Evolutionary conservation across 2,329 filamentous ascomycete genomes (phyloP).

Genomic region (Diaporthe aspalathi): DNA sequence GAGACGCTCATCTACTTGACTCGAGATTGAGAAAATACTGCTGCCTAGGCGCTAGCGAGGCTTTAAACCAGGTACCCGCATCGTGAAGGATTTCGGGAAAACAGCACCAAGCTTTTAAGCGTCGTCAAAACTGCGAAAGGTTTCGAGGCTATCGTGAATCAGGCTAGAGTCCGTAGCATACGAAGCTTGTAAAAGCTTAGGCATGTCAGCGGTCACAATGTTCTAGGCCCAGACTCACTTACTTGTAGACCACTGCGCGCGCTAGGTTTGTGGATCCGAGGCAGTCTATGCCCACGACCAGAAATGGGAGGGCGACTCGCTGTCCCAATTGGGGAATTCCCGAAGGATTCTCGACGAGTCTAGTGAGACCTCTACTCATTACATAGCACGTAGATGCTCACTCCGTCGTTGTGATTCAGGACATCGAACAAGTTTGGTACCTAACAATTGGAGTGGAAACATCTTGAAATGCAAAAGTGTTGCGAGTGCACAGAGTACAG

Average conservation of each 20-base stretch:
- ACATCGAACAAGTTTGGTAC: too few species aligned
- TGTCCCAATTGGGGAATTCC: neutral
- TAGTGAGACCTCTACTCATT: neutral
- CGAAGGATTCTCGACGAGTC: neutral
- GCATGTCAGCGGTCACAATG: slow-evolving; percentile 2
- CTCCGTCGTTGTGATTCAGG: neutral
- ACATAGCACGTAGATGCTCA: neutral
- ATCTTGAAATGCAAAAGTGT: too few species aligned
- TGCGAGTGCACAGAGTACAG: too few species aligned
- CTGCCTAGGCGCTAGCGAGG: slow-evolving; percentile 16
- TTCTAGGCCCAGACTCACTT: neutral
- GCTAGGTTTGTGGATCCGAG: neutral
- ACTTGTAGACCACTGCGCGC: neutral
- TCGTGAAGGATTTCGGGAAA: slow-evolving; percentile 11
- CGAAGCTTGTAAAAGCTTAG: slow-evolving; percentile 13
- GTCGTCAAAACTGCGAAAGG: neutral
- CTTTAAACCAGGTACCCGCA: neutral
- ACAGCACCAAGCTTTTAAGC: neutral
- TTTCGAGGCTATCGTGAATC: neutral
- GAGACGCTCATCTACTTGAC: neutral
- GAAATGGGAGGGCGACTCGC: neutral
- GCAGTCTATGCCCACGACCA: neutral
- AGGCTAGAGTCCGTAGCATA: neutral
- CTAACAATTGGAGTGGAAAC: too few species aligned
- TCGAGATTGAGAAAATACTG: neutral